Evolutionary conservation across 2,329 filamentous ascomycete species (phyloP).

Genomic region (Penicillium sclerotiorum): DNA sequence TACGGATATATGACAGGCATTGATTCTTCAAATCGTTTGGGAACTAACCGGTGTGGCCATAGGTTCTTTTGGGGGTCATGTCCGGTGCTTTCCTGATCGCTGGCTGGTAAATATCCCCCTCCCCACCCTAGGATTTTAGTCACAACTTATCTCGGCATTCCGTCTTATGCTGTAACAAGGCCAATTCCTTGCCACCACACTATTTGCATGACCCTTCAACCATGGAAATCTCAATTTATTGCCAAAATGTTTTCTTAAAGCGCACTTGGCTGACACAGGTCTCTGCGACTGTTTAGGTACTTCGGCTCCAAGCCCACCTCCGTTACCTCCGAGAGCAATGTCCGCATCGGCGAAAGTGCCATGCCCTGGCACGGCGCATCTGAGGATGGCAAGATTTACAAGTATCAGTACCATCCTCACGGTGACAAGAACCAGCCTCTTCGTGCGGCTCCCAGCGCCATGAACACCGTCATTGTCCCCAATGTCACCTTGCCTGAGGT

Average conservation of each 20-base stretch:
- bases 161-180: no score
- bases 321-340: conserved; percentile 76
- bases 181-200: no score
- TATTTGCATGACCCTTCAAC: no score
- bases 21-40: conserved; percentile 3
- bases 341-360: conserved; percentile 72
- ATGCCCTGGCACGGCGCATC: conserved; percentile 88
- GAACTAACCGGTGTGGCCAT: conserved; percentile 21
- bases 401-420: conserved; percentile 81
- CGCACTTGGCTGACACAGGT: conserved; percentile 14
- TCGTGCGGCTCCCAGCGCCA: conserved; percentile 88
- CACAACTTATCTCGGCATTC: no score
- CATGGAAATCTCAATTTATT: no score
- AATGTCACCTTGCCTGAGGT: conserved; percentile 92
- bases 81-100: conserved; percentile 82
- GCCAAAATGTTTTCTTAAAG: no score
- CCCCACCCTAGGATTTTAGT: no score
- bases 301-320: conserved; percentile 82
- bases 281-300: conserved; percentile 36
- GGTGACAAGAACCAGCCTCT: conserved; percentile 75
- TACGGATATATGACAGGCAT: conserved; percentile 46
- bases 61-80: conserved; percentile 94
- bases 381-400: conserved; percentile 65
- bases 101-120: conserved; percentile 62
- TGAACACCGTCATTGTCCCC: conserved; percentile 93